Evolutionary conservation across 176 grass and related monocot species (phyloP), one percentile per base, ranked within the genome.

Genomic region (Secale cereale): DNA sequence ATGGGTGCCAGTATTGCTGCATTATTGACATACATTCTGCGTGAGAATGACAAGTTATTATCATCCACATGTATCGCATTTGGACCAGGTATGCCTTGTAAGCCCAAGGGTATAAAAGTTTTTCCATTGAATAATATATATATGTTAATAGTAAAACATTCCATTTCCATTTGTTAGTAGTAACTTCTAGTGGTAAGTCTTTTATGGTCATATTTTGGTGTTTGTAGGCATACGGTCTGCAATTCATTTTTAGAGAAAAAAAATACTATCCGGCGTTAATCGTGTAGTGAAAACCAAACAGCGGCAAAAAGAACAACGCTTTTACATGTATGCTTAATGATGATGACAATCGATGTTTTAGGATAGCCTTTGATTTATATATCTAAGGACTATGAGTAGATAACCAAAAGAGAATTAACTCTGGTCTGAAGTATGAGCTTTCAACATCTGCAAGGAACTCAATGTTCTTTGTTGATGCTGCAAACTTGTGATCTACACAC

Each of bases 11-110:
- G 40, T 41, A 89, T 97, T 76, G 94, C 93, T 73, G 86, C 93
- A 60, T 82, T 99, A 80, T 77, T 99, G 45, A 91, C 97, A 76
- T 99, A 91, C 85, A 91, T 99, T n/a, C 85, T 99, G 84, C 94
- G 90, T 17, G 92, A 99, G 80, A 83, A 91, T 65, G 86, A 91
- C 40, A 93, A 87, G 54, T 82, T 99, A 23, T 97, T 87, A 23
- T 94, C 90, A 65, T 86, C 88, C 45, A 90, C 90, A 26, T 99
- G 97, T 87, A 85, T 99, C 74, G 94, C 97, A 80, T 99, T 92
- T 90, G 97, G 88, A 68, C 85, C 97, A 94, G 97, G 97, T 91
- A 94, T 78, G 52, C 31, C 73, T 70, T 22, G 12, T 59, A 39
- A 78, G 8, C 13, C 5, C 52, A 84, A 81, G 10, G 10, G 74